Evolutionary conservation across 805 yeast species (phyloP).

Genomic region (Cyberlindnera suaveolens): DNA sequence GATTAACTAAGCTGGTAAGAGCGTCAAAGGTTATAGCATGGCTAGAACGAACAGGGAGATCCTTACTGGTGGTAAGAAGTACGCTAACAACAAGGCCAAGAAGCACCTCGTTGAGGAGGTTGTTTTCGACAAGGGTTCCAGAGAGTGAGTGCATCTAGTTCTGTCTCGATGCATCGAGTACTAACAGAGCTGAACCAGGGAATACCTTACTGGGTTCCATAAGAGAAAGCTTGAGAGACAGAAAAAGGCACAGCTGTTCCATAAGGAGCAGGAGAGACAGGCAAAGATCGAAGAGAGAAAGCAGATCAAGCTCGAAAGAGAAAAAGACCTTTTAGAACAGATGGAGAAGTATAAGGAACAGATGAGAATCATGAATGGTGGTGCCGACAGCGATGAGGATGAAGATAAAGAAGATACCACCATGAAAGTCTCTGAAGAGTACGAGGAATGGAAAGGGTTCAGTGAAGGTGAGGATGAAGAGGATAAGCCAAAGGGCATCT

Average conservation of each 20-base stretch:
- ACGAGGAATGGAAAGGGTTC: constrained; percentile 1
- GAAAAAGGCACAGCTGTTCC: constrained; percentile 73
- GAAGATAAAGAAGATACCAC: constrained; percentile 19
- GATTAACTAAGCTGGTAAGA: constrained; percentile 12
- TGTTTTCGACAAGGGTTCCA: constrained; percentile 70
- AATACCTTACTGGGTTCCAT: constrained; percentile 91
- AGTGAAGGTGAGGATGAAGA: constrained; percentile 29
- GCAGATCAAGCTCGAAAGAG: constrained; percentile 59
- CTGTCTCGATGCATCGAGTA: neutral
- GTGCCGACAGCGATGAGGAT: constrained; percentile 14
- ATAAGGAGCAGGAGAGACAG: constrained; percentile 70
- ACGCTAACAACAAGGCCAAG: constrained; percentile 60
- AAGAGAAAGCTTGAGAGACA: constrained; percentile 86
- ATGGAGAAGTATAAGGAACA: constrained; percentile 50
- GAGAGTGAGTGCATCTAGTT: constrained; percentile 34
- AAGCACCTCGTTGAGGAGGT: constrained; percentile 77
- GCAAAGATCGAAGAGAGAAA: constrained; percentile 73
- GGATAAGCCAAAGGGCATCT: constrained; percentile 18
- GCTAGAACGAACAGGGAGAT: constrained; percentile 63
- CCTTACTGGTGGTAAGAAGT: constrained; percentile 80
- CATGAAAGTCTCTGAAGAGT: neutral
- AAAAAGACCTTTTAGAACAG: constrained; percentile 58
- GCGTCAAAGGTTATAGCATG: constrained; percentile 4
- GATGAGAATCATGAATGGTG: constrained; percentile 25
- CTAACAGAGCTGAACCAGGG: constrained; percentile 26